Evolutionary conservation across 208 protist genomes (phyloP).

Genomic region (Trypanosomatidae sp.): DNA sequence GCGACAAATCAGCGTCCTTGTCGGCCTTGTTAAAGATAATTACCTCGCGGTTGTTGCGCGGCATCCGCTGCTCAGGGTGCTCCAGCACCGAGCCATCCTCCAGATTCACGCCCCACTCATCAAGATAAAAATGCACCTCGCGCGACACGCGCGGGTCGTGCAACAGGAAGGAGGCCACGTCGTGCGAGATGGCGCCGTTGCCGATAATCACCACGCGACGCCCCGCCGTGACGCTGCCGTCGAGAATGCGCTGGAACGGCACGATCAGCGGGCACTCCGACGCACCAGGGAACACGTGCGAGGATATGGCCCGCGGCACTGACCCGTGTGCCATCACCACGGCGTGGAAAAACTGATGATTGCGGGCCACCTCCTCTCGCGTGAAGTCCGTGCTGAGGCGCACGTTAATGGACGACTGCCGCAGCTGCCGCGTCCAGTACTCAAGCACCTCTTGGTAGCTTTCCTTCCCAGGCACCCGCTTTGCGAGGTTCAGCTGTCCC

Average conservation of each 20-base stretch:
- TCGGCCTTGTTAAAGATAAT: slow-evolving; percentile 76
- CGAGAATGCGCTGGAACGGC: slow-evolving; percentile 73
- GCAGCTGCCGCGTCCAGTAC: slow-evolving; percentile 90
- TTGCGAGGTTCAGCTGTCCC: slow-evolving; percentile 94
- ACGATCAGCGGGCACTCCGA: slow-evolving; percentile 67
- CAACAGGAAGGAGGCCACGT: slow-evolving; percentile 83
- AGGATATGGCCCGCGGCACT: slow-evolving; percentile 61
- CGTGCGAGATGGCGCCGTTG: slow-evolving; percentile 84
- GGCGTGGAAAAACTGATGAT: slow-evolving; percentile 85
- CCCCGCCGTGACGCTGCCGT: slow-evolving; percentile 75
- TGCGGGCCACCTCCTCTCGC: slow-evolving; percentile 70
- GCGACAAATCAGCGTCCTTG: slow-evolving; percentile 79
- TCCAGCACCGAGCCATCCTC: slow-evolving; percentile 46
- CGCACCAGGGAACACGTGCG: slow-evolving; percentile 66
- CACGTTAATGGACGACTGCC: slow-evolving; percentile 78
- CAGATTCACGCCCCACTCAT: slow-evolving; percentile 88
- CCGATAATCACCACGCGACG: slow-evolving; percentile 82
- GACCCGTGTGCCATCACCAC: slow-evolving; percentile 77
- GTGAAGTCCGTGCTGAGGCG: slow-evolving; percentile 74
- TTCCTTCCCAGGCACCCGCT: slow-evolving; percentile 94
- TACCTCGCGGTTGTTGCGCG: slow-evolving; percentile 81
- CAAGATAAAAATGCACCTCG: too few species aligned
- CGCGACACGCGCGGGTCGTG: slow-evolving; percentile 85
- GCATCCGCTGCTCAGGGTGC: slow-evolving; percentile 30
- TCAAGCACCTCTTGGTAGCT: slow-evolving; percentile 88